phyloP scores from a whole-genome alignment of 495 filamentous ascomycete species.

The Lasiosphaeria hispida region DNA sequence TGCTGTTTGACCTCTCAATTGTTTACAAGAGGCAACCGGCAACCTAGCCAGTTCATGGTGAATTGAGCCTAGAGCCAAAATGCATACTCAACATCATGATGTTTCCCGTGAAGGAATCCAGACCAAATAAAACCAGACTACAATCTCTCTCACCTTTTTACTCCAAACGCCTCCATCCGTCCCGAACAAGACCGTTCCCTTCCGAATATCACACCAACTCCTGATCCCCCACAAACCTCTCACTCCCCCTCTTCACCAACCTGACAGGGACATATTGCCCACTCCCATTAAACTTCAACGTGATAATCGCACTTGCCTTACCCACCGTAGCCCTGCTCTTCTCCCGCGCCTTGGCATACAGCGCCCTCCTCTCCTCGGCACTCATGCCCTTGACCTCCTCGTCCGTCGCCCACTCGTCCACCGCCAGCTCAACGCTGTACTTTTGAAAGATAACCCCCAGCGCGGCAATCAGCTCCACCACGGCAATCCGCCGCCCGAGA shows the following conservation, averaged over 20 bases:
- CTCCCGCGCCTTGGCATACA: constrained; percentile 55
- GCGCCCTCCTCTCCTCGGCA: constrained; percentile 40
- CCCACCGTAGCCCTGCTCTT: constrained; percentile 45
- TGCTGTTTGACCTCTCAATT: too few relatives aligned
- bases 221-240: constrained; percentile 53
- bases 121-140: too few relatives aligned
- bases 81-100: too few relatives aligned
- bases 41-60: too few relatives aligned
- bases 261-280: constrained; percentile 55
- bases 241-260: constrained; percentile 59
- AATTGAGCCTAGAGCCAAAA: too few relatives aligned
- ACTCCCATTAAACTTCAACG: constrained; percentile 56
- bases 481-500: constrained; percentile 68
- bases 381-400: constrained; percentile 58
- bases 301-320: constrained; percentile 54
- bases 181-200: not conserved
- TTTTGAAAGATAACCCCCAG: constrained; percentile 63
- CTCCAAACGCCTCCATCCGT: not conserved
- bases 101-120: too few relatives aligned
- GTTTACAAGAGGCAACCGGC: too few relatives aligned
- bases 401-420: constrained; percentile 58
- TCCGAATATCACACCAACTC: constrained; percentile 20
- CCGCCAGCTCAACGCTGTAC: constrained; percentile 64
- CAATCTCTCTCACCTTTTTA: too few relatives aligned
- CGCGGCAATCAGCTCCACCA: constrained; percentile 71